Evolutionary conservation across 2,329 filamentous ascomycete species (phyloP), one percentile per base, ranked within the genome.

Genomic region (Trichophyton verrucosum): DNA sequence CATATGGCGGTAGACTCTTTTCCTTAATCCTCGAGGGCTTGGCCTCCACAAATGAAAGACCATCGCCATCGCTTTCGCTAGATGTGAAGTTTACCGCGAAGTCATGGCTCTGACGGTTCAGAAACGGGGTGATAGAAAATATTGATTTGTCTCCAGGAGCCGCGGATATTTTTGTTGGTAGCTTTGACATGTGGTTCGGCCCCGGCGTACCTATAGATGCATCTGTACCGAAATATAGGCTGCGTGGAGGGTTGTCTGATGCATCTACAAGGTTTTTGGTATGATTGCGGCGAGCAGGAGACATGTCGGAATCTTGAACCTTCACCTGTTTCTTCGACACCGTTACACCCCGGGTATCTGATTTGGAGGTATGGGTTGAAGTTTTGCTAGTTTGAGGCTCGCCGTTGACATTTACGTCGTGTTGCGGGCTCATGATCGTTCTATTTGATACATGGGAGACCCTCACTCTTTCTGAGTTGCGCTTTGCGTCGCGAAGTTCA

Each of bases 91-190:
- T 13, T 5, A 15, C 20, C 36, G 24, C 20, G n/a, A 42, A 58
- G 33, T 60, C 59, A n/a, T 44, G 86, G 63, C 80, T 84, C 27
- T 83, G 86, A 58, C 86, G 84, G 72, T 91, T 95, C 63, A 97
- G 79, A 77, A 95, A 96, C 0, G 92, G 92, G 0, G 92, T 97
- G 65, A 96, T 90, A 3, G 91, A 96, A 73, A 97, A 96, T 2
- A 82, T 86, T 0, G 91, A 96, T 73, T 96, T 96, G 69, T 95
- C 89, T 33, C 88, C 90, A 3, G 88, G 77, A 60, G 84, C 75
- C 1, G 82, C 80, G 42, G 82, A 81, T 20, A 84, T 81, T 30
- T 77, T 72, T 56, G 77, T 80, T 60, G 79, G 77, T 70, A 84
- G 86, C 72, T 86, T 87, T 22, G 75, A 73, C 55, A 71, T 65